A percentile compares a stretch with the other conserved stretches of the same genome.
Conservation (phyloP, 306 rosid genomes). For the Rosa rugosa region DNA sequence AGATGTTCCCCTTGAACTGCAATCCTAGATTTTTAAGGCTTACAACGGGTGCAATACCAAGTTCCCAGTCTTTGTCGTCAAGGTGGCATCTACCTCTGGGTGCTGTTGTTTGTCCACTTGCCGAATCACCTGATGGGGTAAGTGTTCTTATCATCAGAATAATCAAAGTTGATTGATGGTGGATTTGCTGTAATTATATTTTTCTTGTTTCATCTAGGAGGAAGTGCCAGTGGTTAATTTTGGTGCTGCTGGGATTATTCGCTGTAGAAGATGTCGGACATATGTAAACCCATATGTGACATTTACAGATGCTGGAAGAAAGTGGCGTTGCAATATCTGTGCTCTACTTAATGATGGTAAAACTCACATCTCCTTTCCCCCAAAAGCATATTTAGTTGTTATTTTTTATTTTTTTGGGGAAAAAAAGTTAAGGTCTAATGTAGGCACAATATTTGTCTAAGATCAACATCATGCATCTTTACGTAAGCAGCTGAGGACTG, state of each 20-base stretch:
- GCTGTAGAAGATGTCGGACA: slow-evolving; percentile 98
- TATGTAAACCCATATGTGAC: slow-evolving; percentile 88
- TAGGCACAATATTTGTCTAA: neutral
- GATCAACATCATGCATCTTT: neutral
- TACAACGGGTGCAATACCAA: slow-evolving; percentile 83
- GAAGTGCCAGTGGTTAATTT: slow-evolving; percentile 91
- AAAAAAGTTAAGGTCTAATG: neutral
- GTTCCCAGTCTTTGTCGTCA: slow-evolving; percentile 91
- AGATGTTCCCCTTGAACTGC: slow-evolving; percentile 73
- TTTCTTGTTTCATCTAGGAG: slow-evolving; percentile 53
- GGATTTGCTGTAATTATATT: slow-evolving; percentile 15
- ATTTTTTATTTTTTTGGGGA: neutral
- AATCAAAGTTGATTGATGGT: slow-evolving; percentile 15
- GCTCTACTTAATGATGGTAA: slow-evolving; percentile 94
- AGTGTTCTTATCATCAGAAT: slow-evolving; percentile 38
- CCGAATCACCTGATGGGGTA: slow-evolving; percentile 89
- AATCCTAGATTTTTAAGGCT: slow-evolving; percentile 71
- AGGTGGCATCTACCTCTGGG: slow-evolving; percentile 99
- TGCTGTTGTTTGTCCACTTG: slow-evolving; percentile 97
- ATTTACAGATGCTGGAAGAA: slow-evolving; percentile 94
- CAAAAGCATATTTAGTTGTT: neutral
- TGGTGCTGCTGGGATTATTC: slow-evolving; percentile 77
- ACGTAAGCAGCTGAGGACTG: neutral
- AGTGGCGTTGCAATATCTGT: slow-evolving; percentile 95
- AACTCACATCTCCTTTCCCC: slow-evolving; percentile 9